A percentile compares a stretch with the other conserved stretches of the same genome.
These are phyloP conservation scores for Wickerhamomyces sp. DNA, from an alignment of 1,139 yeast genomes.

Conservation along the genomic window DNA sequence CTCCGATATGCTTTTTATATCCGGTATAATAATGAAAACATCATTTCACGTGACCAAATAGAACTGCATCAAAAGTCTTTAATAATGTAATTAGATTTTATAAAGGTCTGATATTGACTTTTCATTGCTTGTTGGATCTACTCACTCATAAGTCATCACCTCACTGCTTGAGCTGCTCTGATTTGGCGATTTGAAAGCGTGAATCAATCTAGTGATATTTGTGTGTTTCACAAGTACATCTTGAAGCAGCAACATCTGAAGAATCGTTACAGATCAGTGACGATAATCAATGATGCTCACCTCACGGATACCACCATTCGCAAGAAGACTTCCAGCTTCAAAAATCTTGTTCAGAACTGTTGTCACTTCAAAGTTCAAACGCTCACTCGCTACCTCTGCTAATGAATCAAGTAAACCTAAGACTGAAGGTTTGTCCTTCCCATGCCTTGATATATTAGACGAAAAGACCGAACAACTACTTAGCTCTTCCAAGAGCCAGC, in stretches of 20 bases:
- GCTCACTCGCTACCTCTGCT: neutral
- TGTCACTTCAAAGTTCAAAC: neutral
- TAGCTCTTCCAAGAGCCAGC: constrained; percentile 8
- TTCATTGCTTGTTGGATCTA: neutral
- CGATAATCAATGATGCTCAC: neutral
- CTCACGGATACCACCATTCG: neutral
- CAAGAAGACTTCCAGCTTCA: neutral
- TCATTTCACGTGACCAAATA: neutral
- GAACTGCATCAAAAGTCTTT: neutral
- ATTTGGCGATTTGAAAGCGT: too few relatives aligned
- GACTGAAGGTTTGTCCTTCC: constrained; percentile 54
- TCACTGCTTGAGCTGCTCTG: too few relatives aligned
- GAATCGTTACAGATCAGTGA: too few relatives aligned
- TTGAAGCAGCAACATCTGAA: too few relatives aligned
- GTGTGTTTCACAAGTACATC: too few relatives aligned
- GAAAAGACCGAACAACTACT: constrained; percentile 47
- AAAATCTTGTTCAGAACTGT: neutral
- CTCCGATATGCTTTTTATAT: constrained; percentile 13
- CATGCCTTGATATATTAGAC: constrained; percentile 80
- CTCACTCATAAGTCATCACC: too few relatives aligned
- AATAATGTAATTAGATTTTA: neutral
- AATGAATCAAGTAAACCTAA: constrained; percentile 5
- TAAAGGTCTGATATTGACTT: neutral
- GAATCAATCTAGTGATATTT: too few relatives aligned
- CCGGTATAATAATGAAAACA: constrained; percentile 22